phyloP scores from a whole-genome alignment of 768 basidiomycete species.

The Russula lepida region DNA sequence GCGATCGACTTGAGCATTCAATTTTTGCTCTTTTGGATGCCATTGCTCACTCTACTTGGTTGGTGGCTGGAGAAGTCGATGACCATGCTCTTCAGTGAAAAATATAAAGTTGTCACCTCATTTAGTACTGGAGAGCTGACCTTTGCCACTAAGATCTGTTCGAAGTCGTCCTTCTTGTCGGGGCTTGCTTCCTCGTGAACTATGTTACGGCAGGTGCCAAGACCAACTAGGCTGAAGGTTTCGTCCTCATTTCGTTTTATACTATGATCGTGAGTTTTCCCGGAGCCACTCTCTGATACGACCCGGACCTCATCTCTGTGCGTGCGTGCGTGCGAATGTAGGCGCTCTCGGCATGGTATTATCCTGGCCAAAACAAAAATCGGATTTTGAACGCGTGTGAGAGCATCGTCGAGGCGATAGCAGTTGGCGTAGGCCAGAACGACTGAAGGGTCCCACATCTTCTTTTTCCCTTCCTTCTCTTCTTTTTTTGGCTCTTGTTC shows the following conservation, averaged over 20 bases:
- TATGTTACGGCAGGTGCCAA: constrained; percentile 72
- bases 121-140: not conserved
- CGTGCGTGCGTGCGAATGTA: constrained; percentile 26
- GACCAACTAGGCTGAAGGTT: constrained; percentile 73
- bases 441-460: not conserved
- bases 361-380: constrained; percentile 47
- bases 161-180: constrained; percentile 56
- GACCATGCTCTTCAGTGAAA: constrained; percentile 64
- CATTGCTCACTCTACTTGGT: constrained; percentile 55
- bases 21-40: constrained; percentile 75
- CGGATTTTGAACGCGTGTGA: constrained; percentile 35
- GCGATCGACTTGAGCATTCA: constrained; percentile 75
- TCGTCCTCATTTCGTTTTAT: constrained; percentile 59
- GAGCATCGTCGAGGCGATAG: constrained; percentile 33
- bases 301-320: not conserved
- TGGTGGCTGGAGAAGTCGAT: constrained; percentile 61
- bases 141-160: constrained; percentile 43
- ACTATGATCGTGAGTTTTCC: constrained; percentile 45
- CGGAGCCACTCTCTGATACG: too few species aligned
- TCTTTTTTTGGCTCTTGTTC: too few species aligned
- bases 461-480: not conserved
- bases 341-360: constrained; percentile 64
- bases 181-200: constrained; percentile 68
- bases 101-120: constrained; percentile 26
- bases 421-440: not conserved